Evolutionary conservation across 2,329 filamentous ascomycete species (phyloP), one percentile per base, ranked within the genome.

Genomic region (Tolypocladium guangdongense): DNA sequence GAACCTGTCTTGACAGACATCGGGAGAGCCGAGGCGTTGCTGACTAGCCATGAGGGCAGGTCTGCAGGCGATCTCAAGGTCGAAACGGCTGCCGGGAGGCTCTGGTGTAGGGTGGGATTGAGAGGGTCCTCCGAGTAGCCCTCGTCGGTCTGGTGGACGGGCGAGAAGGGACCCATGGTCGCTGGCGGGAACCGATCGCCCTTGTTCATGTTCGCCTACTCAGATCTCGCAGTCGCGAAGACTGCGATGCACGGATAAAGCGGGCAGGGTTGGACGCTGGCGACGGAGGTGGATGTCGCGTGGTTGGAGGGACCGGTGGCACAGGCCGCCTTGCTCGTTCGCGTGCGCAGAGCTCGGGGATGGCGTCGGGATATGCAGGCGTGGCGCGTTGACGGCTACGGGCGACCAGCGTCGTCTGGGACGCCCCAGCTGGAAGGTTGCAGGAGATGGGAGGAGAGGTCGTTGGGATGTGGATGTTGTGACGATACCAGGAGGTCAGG

Each of bases 91-190:
- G 57, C 59, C 57, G 70, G 56, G 56, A 71, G 53, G 57, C 64
- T 62, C 61, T 61, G 60, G 60, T 63, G 60, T 7, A 64, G 60
- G 52, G 68, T 66, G 12, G 74, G 70, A 59, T 76, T 78, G 51
- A 83, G 69, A 55, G 80, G 80, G 60, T 91, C 88, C 66, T 93
- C 88, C 7, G 88, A 91, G 68, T 93, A 95, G 63, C 90, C 90
- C 72, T 95, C 90, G 72, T 95, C 89, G 55, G 90, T 79, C 67
- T 84, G 75, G 55, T 78, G 75, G 18, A 67, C 75, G 59, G 80
- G 76, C 35, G 80, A 68, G 56, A 75, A 74, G 47, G 71, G 63
- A 61, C 77, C 73, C 72, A 77, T 75, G 48, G 53, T 45, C 11
- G 43, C 7, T 33, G 59, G 56, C 54, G 58, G 56, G 24, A 61